phyloP scores from a whole-genome alignment of 176 grass and related monocot genomes.

The Avena eriantha region DNA sequence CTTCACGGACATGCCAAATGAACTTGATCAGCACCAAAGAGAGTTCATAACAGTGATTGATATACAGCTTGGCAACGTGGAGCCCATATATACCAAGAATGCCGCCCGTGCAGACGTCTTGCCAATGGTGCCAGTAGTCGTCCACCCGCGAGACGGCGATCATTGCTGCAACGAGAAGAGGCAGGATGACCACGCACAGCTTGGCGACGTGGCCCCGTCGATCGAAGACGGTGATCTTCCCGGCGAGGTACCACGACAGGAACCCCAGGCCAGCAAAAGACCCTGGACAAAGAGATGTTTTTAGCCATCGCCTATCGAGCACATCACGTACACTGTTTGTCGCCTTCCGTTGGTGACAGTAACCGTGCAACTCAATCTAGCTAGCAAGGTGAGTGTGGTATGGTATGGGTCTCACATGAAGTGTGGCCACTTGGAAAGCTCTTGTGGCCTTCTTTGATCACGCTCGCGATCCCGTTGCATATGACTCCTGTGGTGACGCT shows the following conservation, averaged over 20 bases:
- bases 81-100: conserved; percentile 46
- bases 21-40: neutral
- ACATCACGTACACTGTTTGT: neutral
- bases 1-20: neutral
- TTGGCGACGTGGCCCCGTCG: conserved; percentile 61
- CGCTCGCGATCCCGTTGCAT: conserved; percentile 49
- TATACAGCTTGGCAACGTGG: neutral
- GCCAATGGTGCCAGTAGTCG: conserved; percentile 86
- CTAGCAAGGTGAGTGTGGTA: neutral
- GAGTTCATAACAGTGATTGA: neutral
- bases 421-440: conserved; percentile 65
- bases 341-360: neutral
- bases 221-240: conserved; percentile 66
- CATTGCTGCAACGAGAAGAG: conserved; percentile 60
- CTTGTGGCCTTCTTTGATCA: conserved; percentile 70
- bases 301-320: neutral
- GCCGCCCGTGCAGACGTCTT: conserved; percentile 62
- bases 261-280: conserved; percentile 75
- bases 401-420: conserved; percentile 41
- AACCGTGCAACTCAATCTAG: neutral
- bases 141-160: conserved; percentile 66
- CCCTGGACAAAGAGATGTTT: conserved; percentile 28
- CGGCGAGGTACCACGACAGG: conserved; percentile 72
- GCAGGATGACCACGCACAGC: conserved; percentile 64
- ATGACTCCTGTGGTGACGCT: conserved; percentile 45